phyloP scores from a whole-genome alignment of 805 yeast genomes.

The Lipomyces lipofer region DNA sequence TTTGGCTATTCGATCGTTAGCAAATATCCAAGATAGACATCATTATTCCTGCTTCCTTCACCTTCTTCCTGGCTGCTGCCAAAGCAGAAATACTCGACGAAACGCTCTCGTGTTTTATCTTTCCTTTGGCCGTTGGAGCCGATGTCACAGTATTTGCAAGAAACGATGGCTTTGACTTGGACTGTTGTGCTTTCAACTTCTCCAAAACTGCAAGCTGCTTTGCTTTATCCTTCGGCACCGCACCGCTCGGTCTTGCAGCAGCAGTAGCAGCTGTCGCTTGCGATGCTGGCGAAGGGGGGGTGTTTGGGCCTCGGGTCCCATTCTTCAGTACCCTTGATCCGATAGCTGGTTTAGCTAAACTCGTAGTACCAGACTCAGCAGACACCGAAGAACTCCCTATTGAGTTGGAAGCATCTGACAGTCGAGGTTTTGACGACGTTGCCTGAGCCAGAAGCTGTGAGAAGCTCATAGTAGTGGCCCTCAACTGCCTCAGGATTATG shows the following conservation, averaged over 20 bases:
- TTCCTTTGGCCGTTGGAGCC: too few relatives aligned
- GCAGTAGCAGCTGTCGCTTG: background rate
- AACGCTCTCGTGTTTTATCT: background rate
- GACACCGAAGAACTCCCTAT: too few relatives aligned
- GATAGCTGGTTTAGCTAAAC: too few relatives aligned
- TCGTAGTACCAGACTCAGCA: too few relatives aligned
- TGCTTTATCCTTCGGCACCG: conserved; percentile 22
- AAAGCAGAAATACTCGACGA: background rate
- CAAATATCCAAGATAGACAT: too few relatives aligned
- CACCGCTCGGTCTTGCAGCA: background rate
- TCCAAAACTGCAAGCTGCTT: conserved; percentile 16
- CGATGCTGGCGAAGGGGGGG: too few relatives aligned
- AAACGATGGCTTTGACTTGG: conserved; percentile 12
- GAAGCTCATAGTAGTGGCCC: too few relatives aligned
- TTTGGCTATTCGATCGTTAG: conserved; percentile 45
- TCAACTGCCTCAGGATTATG: too few relatives aligned
- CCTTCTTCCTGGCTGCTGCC: background rate
- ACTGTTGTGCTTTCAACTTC: conserved; percentile 16
- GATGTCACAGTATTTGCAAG: background rate
- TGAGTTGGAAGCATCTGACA: too few relatives aligned
- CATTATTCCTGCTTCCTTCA: too few relatives aligned
- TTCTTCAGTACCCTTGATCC: too few relatives aligned
- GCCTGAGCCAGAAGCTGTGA: conserved; percentile 37
- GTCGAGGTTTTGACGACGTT: conserved; percentile 5
- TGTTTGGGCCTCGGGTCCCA: too few relatives aligned